Evolutionary conservation across 768 basidiomycete genomes (phyloP).

Genomic region (Tephrocybe rancida): DNA sequence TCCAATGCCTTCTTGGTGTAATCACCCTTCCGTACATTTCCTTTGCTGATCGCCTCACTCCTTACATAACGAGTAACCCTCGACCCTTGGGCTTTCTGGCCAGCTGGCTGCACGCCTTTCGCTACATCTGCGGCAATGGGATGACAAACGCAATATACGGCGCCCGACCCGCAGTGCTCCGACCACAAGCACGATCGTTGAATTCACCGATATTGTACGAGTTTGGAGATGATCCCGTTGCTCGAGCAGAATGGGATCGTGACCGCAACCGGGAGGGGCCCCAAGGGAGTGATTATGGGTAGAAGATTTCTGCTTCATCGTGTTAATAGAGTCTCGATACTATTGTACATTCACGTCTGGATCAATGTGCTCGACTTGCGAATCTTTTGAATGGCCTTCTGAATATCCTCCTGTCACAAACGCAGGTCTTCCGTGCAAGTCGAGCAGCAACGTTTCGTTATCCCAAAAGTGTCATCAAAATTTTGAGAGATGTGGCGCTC

Average conservation of each 20-base stretch:
- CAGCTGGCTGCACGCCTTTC: constrained; percentile 11
- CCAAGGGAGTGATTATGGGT: no score
- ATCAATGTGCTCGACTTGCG: no score
- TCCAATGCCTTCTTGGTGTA: constrained; percentile 25
- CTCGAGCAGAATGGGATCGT: background rate
- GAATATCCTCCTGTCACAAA: no score
- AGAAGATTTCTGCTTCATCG: no score
- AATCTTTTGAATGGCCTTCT: no score
- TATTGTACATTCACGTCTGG: no score
- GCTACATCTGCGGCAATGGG: constrained; percentile 12
- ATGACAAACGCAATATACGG: background rate
- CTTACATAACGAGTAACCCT: background rate
- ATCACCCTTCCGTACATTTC: constrained; percentile 24
- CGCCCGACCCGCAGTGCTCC: background rate
- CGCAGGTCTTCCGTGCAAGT: no score
- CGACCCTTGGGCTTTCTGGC: constrained; percentile 5
- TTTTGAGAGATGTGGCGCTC: no score
- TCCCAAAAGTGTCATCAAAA: no score
- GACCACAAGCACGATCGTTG: background rate
- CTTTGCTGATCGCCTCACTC: background rate
- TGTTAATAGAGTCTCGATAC: no score
- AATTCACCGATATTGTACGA: constrained; percentile 1
- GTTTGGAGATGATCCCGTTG: constrained; percentile 1
- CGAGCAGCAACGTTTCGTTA: no score
- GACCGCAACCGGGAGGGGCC: no score